phyloP scores from a whole-genome alignment of 768 basidiomycete genomes.

The Leccinellum rugosiceps region DNA sequence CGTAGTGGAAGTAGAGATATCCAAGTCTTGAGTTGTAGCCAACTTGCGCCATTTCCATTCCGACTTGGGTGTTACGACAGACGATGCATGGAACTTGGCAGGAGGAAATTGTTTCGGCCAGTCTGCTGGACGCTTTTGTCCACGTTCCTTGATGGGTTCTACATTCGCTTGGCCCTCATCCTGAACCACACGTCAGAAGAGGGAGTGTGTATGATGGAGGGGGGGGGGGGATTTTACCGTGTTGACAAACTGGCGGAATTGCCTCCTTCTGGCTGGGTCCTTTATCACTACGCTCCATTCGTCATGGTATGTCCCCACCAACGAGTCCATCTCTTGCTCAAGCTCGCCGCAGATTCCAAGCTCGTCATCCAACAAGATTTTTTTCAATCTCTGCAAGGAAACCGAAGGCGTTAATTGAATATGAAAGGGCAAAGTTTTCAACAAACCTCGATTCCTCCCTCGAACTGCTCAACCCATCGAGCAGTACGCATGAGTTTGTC shows the following conservation, averaged over 20 bases:
- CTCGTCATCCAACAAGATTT: constrained; percentile 65
- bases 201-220: background rate
- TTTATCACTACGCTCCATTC: constrained; percentile 68
- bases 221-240: constrained; percentile 46
- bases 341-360: constrained; percentile 70
- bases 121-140: constrained; percentile 61
- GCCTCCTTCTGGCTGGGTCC: constrained; percentile 45
- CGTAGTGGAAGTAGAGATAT: constrained; percentile 46
- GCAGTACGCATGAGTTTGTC: constrained; percentile 71
- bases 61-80: constrained; percentile 41
- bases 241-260: constrained; percentile 66
- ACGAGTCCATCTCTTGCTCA: constrained; percentile 61
- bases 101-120: constrained; percentile 60
- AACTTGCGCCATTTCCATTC: constrained; percentile 59
- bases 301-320: constrained; percentile 62
- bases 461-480: constrained; percentile 68
- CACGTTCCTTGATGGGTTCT: constrained; percentile 54
- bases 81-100: constrained; percentile 39
- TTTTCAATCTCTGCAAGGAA: constrained; percentile 51
- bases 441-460: constrained; percentile 62
- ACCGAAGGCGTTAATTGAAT: background rate
- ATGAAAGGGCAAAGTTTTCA: background rate
- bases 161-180: background rate
- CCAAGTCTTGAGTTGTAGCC: constrained; percentile 47
- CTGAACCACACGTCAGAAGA: background rate